These are phyloP conservation scores for Chlorella sp. DNA, from an alignment of 139 green algal species.

Conservation along the genomic window DNA sequence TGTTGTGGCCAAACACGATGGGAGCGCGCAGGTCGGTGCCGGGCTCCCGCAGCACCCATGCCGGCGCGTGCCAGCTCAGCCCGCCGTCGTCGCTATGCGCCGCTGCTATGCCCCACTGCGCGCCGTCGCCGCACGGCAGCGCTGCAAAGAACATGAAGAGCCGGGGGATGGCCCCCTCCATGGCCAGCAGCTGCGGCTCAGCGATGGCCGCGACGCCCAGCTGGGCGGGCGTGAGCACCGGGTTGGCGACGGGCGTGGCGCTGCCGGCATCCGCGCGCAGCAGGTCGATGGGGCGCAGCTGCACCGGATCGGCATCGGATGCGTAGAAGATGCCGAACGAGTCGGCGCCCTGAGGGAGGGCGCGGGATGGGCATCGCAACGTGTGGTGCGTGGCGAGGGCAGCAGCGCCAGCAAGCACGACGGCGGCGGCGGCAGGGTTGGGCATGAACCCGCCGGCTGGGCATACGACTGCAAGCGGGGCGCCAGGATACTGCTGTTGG, in stretches of 20 bases:
- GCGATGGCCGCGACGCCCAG: slow-evolving; percentile 2
- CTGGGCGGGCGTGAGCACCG: slow-evolving; percentile 7
- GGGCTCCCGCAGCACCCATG: slow-evolving; percentile 2
- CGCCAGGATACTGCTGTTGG: background rate
- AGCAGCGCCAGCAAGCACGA: background rate
- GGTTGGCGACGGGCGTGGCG: slow-evolving; percentile 42
- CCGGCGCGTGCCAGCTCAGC: slow-evolving; percentile 22
- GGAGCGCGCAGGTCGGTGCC: background rate
- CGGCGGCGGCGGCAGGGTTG: background rate
- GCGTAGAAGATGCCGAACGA: slow-evolving; percentile 25
- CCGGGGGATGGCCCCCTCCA: background rate
- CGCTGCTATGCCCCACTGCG: slow-evolving; percentile 18
- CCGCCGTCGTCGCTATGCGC: slow-evolving; percentile 26
- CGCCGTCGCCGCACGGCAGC: background rate
- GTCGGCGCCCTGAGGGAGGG: background rate
- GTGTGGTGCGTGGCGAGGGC: background rate
- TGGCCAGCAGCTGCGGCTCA: background rate
- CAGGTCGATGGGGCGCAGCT: slow-evolving; percentile 31
- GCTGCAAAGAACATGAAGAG: slow-evolving; percentile 34
- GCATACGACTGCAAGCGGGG: no score
- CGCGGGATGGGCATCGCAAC: background rate
- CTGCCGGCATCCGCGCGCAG: background rate
- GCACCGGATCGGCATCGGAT: background rate
- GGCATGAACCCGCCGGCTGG: no score
- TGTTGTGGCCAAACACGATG: slow-evolving; percentile 10